Conservation (phyloP, 2,329 filamentous ascomycete genomes). For the Tolypocladium ovalisporum region DNA sequence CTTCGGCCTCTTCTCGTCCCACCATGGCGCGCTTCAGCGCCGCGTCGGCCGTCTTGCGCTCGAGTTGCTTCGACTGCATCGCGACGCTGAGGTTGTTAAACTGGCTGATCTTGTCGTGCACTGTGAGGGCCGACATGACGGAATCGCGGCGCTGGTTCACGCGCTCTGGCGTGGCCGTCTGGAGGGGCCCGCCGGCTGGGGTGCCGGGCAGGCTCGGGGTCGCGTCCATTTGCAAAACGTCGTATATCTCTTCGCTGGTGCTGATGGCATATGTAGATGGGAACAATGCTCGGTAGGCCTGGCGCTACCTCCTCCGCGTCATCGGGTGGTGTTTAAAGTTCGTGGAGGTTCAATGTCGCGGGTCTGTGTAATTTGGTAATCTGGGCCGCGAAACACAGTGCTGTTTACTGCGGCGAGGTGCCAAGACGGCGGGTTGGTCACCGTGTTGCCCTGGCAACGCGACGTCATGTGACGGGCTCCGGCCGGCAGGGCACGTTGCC, state of each 20-base stretch:
- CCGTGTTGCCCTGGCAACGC: constrained; percentile 5
- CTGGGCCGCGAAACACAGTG: background rate
- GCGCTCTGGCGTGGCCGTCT: constrained; percentile 52
- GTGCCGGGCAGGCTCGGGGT: constrained; percentile 40
- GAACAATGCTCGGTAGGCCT: background rate
- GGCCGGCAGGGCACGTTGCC: background rate
- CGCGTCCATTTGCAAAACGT: constrained; percentile 24
- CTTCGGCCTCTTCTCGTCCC: constrained; percentile 61
- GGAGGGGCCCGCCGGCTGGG: constrained; percentile 43
- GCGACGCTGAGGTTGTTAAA: constrained; percentile 60
- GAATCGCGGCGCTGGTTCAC: constrained; percentile 38
- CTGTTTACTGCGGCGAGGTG: constrained; percentile 6
- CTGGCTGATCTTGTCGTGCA: constrained; percentile 59
- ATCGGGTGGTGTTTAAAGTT: background rate
- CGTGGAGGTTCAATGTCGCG: background rate
- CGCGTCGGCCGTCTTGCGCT: constrained; percentile 54
- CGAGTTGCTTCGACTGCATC: constrained; percentile 46
- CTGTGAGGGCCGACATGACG: constrained; percentile 32
- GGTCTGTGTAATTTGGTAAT: background rate
- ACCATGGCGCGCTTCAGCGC: constrained; percentile 56
- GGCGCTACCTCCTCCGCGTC: constrained; percentile 1
- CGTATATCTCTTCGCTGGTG: background rate
- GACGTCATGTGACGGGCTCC: background rate
- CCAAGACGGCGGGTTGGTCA: background rate
- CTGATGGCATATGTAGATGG: background rate